Conservation (phyloP, 345 rosid genomes). For the Mangifera indica region DNA sequence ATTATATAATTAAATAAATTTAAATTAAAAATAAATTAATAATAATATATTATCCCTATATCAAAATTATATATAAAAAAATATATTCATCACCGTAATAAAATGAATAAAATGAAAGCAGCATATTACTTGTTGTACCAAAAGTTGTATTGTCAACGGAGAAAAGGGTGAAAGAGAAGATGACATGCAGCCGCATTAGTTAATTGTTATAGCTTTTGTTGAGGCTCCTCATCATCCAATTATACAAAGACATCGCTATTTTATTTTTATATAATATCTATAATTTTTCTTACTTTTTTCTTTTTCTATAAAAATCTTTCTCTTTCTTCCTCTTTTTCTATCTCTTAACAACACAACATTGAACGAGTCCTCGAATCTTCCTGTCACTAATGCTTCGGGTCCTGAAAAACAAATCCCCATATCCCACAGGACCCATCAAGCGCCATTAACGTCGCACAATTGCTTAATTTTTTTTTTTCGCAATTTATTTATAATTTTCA, state of each 20-base stretch:
- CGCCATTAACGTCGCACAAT: neutral
- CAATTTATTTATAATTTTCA: too few relatives aligned
- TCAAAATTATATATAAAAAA: too few relatives aligned
- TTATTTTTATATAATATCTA: neutral
- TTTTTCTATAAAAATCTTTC: too few relatives aligned
- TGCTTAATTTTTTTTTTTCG: neutral
- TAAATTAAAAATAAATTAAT: too few relatives aligned
- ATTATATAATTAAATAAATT: too few relatives aligned
- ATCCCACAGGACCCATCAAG: neutral
- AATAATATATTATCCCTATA: too few relatives aligned
- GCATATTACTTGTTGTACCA: neutral
- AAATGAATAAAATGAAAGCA: too few relatives aligned
- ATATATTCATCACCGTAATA: too few relatives aligned
- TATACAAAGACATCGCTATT: neutral
- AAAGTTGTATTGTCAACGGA: constrained; percentile 9
- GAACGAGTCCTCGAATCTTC: constrained; percentile 44
- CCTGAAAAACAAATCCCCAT: constrained; percentile 30
- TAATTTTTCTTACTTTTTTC: neutral
- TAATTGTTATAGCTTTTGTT: too few relatives aligned
- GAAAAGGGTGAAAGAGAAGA: constrained; percentile 14
- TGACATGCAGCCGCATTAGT: constrained; percentile 54
- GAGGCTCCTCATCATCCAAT: neutral
- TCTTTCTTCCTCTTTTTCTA: constrained; percentile 15
- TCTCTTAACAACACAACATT: constrained; percentile 12
- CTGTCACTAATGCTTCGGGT: constrained; percentile 31